phyloP scores from a whole-genome alignment of 2,329 filamentous ascomycete genomes.

The Epichloe bromicola region DNA sequence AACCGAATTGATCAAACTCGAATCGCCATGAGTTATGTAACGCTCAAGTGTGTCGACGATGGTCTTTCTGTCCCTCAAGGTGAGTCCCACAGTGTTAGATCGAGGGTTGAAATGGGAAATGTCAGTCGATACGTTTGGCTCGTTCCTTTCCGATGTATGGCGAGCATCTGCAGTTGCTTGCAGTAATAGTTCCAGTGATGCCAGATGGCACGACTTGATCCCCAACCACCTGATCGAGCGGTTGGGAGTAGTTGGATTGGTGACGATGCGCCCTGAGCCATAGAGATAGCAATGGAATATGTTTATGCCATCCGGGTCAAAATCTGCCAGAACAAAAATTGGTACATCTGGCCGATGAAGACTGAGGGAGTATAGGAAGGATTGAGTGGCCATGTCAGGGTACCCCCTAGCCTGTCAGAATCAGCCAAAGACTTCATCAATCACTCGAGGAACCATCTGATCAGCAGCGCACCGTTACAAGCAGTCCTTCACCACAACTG shows the following conservation, averaged over 20 bases:
- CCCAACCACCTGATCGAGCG: conserved; percentile 53
- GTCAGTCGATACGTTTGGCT: neutral
- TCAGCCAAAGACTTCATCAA: neutral
- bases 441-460: too few relatives aligned
- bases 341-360: conserved; percentile 34
- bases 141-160: neutral
- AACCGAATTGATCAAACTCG: neutral
- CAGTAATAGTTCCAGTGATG: conserved; percentile 7
- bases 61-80: conserved; percentile 41
- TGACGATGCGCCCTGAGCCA: conserved; percentile 48
- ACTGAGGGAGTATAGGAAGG: conserved; percentile 46
- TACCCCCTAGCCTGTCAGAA: conserved; percentile 58
- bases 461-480: conserved; percentile 46
- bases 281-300: conserved; percentile 64
- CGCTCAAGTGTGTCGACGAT: conserved; percentile 40
- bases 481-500: conserved; percentile 41
- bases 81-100: conserved; percentile 28
- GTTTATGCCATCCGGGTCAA: conserved; percentile 61
- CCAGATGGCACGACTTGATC: conserved; percentile 31
- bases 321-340: conserved; percentile 56
- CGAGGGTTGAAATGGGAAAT: conserved; percentile 16
- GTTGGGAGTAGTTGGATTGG: conserved; percentile 41
- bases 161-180: neutral
- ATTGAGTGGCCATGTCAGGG: conserved; percentile 58
- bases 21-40: conserved; percentile 12